These are phyloP conservation scores for Aureobasidium uvarum DNA, from an alignment of 2,329 filamentous ascomycete genomes.

Conservation along the genomic window DNA sequence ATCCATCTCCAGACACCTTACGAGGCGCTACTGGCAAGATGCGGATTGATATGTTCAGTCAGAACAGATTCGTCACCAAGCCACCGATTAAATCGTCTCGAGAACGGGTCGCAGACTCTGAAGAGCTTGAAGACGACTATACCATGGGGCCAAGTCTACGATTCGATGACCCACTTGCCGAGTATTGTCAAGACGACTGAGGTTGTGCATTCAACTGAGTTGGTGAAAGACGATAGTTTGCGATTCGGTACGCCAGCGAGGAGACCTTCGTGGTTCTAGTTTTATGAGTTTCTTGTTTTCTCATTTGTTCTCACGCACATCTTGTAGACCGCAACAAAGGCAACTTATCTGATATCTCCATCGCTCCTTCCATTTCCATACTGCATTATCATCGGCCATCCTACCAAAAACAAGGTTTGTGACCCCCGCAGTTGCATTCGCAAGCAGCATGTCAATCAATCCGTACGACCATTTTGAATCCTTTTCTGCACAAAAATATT, in stretches of 20 bases:
- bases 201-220: slow-evolving; percentile 19
- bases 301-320: not conserved
- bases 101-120: slow-evolving; percentile 11
- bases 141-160: not conserved
- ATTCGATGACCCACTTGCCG: not conserved
- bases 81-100: slow-evolving; percentile 7
- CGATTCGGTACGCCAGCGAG: not conserved
- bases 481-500: not conserved
- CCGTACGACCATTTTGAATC: not conserved
- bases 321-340: too few species aligned
- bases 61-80: not conserved
- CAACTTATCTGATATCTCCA: not conserved
- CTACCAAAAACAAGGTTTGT: not conserved
- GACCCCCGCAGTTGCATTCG: not conserved
- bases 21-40: slow-evolving; percentile 8
- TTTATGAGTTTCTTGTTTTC: not conserved
- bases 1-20: not conserved
- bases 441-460: not conserved
- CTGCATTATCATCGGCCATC: too few species aligned
- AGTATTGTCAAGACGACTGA: slow-evolving; percentile 19
- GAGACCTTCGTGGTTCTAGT: slow-evolving; percentile 16
- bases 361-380: not conserved
- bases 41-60: slow-evolving; percentile 1
- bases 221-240: not conserved
- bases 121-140: slow-evolving; percentile 6